Evolutionary conservation across 2,329 filamentous ascomycete species (phyloP).

Genomic region (Exophiala phaeomuriformis): DNA sequence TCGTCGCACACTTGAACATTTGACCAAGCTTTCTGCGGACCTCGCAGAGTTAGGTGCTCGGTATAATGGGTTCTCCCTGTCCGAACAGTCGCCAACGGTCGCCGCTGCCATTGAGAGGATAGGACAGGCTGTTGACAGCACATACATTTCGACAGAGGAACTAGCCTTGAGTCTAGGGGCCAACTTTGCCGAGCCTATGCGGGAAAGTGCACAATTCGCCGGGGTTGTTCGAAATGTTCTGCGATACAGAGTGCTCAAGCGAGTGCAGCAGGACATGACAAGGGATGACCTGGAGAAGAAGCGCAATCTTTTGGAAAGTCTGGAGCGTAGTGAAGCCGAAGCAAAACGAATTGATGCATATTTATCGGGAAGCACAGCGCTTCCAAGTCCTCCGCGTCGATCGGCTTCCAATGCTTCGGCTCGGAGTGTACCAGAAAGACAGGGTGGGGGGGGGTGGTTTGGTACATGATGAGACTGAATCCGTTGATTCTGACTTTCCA

Average conservation of each 20-base stretch:
- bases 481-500: slow-evolving; percentile 93
- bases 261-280: slow-evolving; percentile 96
- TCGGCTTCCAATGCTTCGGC: slow-evolving; percentile 51
- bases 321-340: slow-evolving; percentile 91
- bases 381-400: slow-evolving; percentile 55
- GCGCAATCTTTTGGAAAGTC: slow-evolving; percentile 66
- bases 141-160: slow-evolving; percentile 92
- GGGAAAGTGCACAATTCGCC: slow-evolving; percentile 94
- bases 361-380: slow-evolving; percentile 62
- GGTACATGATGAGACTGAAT: slow-evolving; percentile 70
- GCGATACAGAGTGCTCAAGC: slow-evolving; percentile 82
- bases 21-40: slow-evolving; percentile 76
- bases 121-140: slow-evolving; percentile 89
- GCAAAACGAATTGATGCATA: slow-evolving; percentile 91
- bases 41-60: slow-evolving; percentile 89
- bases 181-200: slow-evolving; percentile 94
- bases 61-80: slow-evolving; percentile 94
- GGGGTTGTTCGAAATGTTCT: slow-evolving; percentile 85
- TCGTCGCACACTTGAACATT: slow-evolving; percentile 74
- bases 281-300: slow-evolving; percentile 89
- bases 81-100: slow-evolving; percentile 80
- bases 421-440: slow-evolving; percentile 36
- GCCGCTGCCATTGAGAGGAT: slow-evolving; percentile 89
- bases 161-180: slow-evolving; percentile 80
- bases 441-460: slow-evolving; percentile 48